Conservation (phyloP, 2,329 filamentous ascomycete genomes). For the Penicillium sp. region DNA sequence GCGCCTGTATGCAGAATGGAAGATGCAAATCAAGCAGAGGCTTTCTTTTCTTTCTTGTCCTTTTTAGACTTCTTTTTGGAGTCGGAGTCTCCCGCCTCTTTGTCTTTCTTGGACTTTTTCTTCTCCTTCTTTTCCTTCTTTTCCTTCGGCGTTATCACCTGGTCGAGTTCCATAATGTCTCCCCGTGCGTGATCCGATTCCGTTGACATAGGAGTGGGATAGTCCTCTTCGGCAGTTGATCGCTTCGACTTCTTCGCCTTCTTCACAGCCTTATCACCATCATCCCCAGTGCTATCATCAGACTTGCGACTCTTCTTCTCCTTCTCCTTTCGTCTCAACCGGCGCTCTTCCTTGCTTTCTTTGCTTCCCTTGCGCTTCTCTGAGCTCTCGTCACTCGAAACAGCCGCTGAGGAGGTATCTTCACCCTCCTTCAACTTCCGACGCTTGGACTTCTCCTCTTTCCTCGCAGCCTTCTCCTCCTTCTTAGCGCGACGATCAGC, state of each 20-base stretch:
- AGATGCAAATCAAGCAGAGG: constrained; percentile 9
- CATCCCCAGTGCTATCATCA: constrained; percentile 3
- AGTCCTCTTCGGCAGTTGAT: constrained; percentile 23
- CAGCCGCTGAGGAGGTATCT: constrained; percentile 6
- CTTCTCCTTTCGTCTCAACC: constrained; percentile 13
- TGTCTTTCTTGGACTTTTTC: constrained; percentile 26
- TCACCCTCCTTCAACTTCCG: constrained; percentile 20
- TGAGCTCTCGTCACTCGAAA: constrained; percentile 12
- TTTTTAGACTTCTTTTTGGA: constrained; percentile 50
- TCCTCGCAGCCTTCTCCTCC: constrained; percentile 37
- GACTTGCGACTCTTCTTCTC: neutral
- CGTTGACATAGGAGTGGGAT: constrained; percentile 34
- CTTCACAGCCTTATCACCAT: constrained; percentile 7
- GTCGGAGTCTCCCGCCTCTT: constrained; percentile 31
- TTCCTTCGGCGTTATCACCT: constrained; percentile 15
- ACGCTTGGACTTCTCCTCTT: constrained; percentile 22
- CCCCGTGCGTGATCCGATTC: constrained; percentile 32
- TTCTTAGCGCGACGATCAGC: constrained; percentile 19
- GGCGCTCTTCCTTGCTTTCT: constrained; percentile 25
- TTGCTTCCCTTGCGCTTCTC: constrained; percentile 30
- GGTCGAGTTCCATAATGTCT: constrained; percentile 27
- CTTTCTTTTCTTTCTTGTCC: constrained; percentile 39
- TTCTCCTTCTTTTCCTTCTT: constrained; percentile 22
- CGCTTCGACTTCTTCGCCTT: constrained; percentile 20
- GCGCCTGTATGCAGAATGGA: constrained; percentile 39